Percentiles rank a stretch among this genome's conserved stretches.
These are phyloP conservation scores for Jamesozyma piceae DNA, from an alignment of 805 yeast species.

Conservation along the genomic window DNA sequence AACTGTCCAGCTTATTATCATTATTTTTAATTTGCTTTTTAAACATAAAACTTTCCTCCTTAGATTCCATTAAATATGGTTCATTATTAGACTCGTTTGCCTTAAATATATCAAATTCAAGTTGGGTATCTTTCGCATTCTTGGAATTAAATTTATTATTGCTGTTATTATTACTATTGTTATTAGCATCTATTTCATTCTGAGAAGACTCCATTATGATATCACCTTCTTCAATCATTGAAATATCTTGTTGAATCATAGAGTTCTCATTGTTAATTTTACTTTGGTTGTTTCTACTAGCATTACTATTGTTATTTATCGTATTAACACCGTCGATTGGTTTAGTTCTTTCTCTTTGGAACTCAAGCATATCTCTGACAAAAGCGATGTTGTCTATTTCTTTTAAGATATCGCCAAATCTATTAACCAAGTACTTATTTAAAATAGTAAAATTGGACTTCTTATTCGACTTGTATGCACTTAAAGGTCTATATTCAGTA, in stretches of 20 bases:
- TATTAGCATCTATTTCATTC: neutral
- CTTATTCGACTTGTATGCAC: constrained; percentile 4
- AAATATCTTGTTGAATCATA: neutral
- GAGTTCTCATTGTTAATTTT: neutral
- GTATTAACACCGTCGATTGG: neutral
- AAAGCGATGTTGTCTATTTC: constrained; percentile 24
- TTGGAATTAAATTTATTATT: neutral
- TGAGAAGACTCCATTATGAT: neutral
- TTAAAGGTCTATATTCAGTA: neutral
- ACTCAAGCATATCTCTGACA: constrained; percentile 19
- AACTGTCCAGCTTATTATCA: neutral
- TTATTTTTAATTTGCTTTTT: neutral
- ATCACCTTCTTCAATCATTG: constrained; percentile 1
- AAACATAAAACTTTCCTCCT: neutral
- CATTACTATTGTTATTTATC: neutral
- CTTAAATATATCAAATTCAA: constrained; percentile 1
- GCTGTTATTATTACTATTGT: too few species aligned
- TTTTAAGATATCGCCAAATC: constrained; percentile 24
- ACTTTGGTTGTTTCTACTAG: neutral
- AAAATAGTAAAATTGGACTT: constrained; percentile 22
- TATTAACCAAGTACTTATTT: constrained; percentile 25
- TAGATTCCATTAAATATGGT: neutral
- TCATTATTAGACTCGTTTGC: neutral
- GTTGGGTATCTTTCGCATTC: constrained; percentile 1
- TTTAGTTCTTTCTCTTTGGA: neutral